phyloP scores from a whole-genome alignment of 768 basidiomycete species.

The Mycena epipterygia region DNA sequence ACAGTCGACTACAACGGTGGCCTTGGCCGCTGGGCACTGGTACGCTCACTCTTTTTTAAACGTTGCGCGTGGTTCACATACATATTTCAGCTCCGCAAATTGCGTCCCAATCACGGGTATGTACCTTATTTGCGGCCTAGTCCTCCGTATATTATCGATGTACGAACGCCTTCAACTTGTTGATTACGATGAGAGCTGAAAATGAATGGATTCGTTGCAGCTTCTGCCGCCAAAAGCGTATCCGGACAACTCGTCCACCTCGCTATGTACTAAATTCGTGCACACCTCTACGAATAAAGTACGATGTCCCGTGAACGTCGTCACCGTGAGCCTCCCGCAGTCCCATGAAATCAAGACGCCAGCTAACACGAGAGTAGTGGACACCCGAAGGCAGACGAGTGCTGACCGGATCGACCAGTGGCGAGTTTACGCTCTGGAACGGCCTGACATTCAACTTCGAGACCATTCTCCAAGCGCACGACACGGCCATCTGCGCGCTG shows the following conservation, averaged over 20 bases:
- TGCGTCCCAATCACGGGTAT: constrained; percentile 84
- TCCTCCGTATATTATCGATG: constrained; percentile 91
- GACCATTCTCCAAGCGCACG: constrained; percentile 99
- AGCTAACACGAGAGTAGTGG: constrained; percentile 71
- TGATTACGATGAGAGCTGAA: constrained; percentile 38
- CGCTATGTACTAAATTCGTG: constrained; percentile 96
- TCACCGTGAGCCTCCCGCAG: constrained; percentile 70
- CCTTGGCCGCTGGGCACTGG: constrained; percentile 88
- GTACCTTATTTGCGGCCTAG: constrained; percentile 85
- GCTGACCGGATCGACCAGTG: constrained; percentile 94
- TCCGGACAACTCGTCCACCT: constrained; percentile 91
- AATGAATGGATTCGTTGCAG: constrained; percentile 55
- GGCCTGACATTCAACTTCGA: constrained; percentile 99
- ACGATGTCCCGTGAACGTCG: constrained; percentile 95
- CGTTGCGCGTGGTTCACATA: constrained; percentile 21
- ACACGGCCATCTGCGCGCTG: constrained; percentile 92
- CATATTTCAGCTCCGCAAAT: constrained; percentile 71
- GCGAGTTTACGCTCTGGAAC: constrained; percentile 99
- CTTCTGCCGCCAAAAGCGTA: constrained; percentile 96
- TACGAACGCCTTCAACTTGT: constrained; percentile 56
- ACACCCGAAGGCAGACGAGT: constrained; percentile 96
- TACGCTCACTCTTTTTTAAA: constrained; percentile 52
- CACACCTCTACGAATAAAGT: constrained; percentile 99
- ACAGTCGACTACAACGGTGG: constrained; percentile 97
- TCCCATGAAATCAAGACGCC: background rate